Conservation (phyloP, 805 yeast genomes). For the Nakazawaea ishiwadae region DNA sequence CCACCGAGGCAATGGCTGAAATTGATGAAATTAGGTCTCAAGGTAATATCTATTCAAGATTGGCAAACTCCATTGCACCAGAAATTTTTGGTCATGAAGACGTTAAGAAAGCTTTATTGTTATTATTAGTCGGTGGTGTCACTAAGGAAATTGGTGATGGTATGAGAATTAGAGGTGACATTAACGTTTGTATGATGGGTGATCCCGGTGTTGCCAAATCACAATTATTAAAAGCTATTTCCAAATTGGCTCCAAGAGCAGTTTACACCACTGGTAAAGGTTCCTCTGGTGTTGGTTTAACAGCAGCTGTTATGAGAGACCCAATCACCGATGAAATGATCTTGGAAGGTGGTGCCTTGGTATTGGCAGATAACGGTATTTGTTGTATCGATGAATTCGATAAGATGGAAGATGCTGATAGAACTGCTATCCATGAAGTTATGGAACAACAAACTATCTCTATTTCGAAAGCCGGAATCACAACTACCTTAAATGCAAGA, state of each 20-base stretch:
- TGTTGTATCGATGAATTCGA: conserved; percentile 99
- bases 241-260: conserved; percentile 92
- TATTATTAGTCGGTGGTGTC: conserved; percentile 91
- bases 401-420: conserved; percentile 95
- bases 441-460: conserved; percentile 99
- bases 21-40: conserved; percentile 50
- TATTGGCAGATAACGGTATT: conserved; percentile 93
- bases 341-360: conserved; percentile 96
- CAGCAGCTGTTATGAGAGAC: conserved; percentile 98
- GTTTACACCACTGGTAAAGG: conserved; percentile 98
- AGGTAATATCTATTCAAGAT: conserved; percentile 72
- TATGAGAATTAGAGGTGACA: conserved; percentile 94
- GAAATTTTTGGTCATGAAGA: conserved; percentile 94
- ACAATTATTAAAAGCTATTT: conserved; percentile 84
- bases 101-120: conserved; percentile 82
- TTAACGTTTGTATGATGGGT: conserved; percentile 94
- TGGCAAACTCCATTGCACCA: conserved; percentile 92
- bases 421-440: conserved; percentile 98
- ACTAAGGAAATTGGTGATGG: conserved; percentile 95
- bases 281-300: conserved; percentile 96
- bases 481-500: conserved; percentile 93
- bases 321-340: conserved; percentile 99
- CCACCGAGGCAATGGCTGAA: conserved; percentile 48
- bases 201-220: conserved; percentile 99
- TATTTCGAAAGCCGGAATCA: conserved; percentile 95